phyloP scores from a whole-genome alignment of 345 rosid species.

The Camelina hispida region DNA sequence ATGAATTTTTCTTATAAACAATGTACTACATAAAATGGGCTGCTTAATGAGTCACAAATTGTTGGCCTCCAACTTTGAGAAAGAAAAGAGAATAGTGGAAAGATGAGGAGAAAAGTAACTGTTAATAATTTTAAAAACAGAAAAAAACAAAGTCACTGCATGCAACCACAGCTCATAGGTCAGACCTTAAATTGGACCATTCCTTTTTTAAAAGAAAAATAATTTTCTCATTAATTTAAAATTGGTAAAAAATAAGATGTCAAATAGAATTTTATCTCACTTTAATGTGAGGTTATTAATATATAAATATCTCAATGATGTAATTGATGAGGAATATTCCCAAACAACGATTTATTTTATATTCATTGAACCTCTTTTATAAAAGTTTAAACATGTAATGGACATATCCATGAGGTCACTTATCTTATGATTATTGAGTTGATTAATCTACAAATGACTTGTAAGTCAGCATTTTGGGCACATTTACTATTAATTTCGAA shows the following conservation, averaged over 20 bases:
- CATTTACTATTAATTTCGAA: background rate
- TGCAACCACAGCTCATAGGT: conserved; percentile 36
- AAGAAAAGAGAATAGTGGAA: conserved; percentile 29
- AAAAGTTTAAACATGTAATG: conserved; percentile 31
- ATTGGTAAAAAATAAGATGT: conserved; percentile 26
- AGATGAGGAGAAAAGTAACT: conserved; percentile 40
- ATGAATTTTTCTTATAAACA: background rate
- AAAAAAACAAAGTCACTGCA: conserved; percentile 34
- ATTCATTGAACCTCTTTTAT: conserved; percentile 39
- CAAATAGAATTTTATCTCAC: conserved; percentile 30
- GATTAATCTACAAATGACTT: conserved; percentile 14
- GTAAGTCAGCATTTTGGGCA: conserved; percentile 40
- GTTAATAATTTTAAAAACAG: background rate
- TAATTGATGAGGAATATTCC: conserved; percentile 39
- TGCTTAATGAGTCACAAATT: conserved; percentile 38
- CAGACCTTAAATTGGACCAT: conserved; percentile 40
- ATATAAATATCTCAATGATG: conserved; percentile 34
- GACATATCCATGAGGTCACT: conserved; percentile 41
- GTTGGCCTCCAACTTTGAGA: conserved; percentile 37
- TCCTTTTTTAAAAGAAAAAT: background rate
- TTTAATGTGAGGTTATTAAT: conserved; percentile 28
- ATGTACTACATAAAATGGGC: background rate
- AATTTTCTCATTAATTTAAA: background rate
- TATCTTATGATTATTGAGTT: conserved; percentile 27
- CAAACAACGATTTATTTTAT: conserved; percentile 34